phyloP scores from a whole-genome alignment of 139 green algal species.

The Picochlorum sp. region DNA sequence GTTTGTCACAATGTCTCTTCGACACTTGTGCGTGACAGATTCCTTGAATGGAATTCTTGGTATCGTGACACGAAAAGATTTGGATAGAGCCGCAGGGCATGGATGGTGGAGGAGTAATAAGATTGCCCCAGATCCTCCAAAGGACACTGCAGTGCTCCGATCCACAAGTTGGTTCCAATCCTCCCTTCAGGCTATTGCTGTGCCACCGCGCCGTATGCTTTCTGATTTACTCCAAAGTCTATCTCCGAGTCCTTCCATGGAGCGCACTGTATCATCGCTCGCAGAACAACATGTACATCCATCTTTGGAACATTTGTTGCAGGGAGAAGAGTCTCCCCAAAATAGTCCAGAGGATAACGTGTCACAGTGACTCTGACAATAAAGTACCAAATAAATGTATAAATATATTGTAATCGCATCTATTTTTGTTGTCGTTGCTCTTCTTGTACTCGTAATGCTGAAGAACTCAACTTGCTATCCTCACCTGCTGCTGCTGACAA shows the following conservation, averaged over 20 bases:
- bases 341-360: too few relatives aligned
- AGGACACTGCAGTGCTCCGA: not conserved
- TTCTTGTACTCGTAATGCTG: constrained; percentile 37
- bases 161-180: constrained; percentile 5
- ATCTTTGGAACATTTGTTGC: constrained; percentile 1
- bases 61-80: constrained; percentile 92
- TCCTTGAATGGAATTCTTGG: constrained; percentile 56
- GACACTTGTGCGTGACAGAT: constrained; percentile 86
- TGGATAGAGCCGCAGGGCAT: constrained; percentile 51
- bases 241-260: not conserved
- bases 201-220: constrained; percentile 5
- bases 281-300: not conserved
- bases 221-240: not conserved
- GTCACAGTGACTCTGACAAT: too few relatives aligned
- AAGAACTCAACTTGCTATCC: constrained; percentile 58
- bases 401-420: not conserved
- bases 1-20: constrained; percentile 78
- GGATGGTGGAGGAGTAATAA: constrained; percentile 31
- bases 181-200: constrained; percentile 6
- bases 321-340: not conserved
- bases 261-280: not conserved
- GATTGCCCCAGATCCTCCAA: constrained; percentile 15
- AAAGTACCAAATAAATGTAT: not conserved
- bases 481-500: constrained; percentile 20
- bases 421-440: not conserved